Conservation (phyloP, 1,139 yeast genomes). For the Debaryomycetaceae sp. region DNA sequence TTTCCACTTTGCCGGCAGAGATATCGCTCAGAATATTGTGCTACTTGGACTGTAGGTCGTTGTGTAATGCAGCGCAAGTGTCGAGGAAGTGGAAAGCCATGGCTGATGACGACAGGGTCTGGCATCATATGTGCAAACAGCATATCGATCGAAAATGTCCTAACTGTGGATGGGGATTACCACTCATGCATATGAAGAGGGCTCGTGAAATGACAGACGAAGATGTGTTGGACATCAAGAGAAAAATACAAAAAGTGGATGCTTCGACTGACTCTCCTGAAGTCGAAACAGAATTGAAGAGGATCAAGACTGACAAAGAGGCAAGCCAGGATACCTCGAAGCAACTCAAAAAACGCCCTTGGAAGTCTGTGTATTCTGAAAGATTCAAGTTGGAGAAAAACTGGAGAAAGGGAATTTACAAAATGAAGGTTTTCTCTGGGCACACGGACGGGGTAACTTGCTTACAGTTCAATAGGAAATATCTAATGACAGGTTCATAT, state of each 20-base stretch:
- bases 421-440: constrained; percentile 66
- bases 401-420: constrained; percentile 84
- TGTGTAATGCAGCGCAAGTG: constrained; percentile 92
- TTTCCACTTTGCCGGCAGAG: constrained; percentile 81
- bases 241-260: constrained; percentile 23
- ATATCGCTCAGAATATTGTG: constrained; percentile 79
- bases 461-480: constrained; percentile 72
- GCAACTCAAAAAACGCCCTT: constrained; percentile 55
- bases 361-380: constrained; percentile 94
- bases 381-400: constrained; percentile 86
- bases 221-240: constrained; percentile 21
- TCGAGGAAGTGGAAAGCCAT: constrained; percentile 78
- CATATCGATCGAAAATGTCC: constrained; percentile 97
- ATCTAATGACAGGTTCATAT: constrained; percentile 86
- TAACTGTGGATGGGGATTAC: constrained; percentile 98
- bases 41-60: constrained; percentile 84
- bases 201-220: constrained; percentile 51
- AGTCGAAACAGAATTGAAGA: constrained; percentile 11
- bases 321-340: constrained; percentile 6
- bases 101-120: constrained; percentile 94
- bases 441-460: constrained; percentile 86
- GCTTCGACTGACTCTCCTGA: constrained; percentile 7
- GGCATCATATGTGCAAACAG: constrained; percentile 99
- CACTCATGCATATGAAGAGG: constrained; percentile 79
- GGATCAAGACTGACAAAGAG: constrained; percentile 8